Evolutionary conservation across 441 rosid species (phyloP).

Genomic region (Euphorbia schlechtendalii): DNA sequence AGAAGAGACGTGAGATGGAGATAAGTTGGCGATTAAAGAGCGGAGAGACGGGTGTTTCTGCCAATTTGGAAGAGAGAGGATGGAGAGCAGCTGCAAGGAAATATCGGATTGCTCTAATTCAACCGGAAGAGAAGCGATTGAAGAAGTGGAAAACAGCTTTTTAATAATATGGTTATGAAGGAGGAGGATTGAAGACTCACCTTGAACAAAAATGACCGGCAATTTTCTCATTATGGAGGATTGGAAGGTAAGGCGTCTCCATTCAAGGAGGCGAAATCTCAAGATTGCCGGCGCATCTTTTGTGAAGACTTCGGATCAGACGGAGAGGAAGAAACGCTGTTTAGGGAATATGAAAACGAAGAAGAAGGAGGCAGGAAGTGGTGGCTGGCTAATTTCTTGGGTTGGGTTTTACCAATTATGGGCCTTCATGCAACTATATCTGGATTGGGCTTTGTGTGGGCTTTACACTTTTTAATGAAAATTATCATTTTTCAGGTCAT

Average conservation of each 20-base stretch:
- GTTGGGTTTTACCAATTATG: background rate
- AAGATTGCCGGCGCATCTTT: constrained; percentile 1
- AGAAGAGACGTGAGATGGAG: constrained; percentile 47
- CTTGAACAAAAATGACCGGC: constrained; percentile 10
- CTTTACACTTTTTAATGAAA: too few species aligned
- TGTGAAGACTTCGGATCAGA: background rate
- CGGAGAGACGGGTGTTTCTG: constrained; percentile 38
- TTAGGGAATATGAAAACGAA: background rate
- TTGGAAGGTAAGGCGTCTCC: background rate
- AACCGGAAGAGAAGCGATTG: constrained; percentile 22
- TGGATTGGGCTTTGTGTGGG: too few species aligned
- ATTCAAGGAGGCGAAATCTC: background rate
- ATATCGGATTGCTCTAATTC: constrained; percentile 30
- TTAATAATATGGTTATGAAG: background rate
- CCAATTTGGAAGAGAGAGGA: constrained; percentile 55
- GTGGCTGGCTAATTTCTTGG: background rate
- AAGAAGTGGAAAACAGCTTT: constrained; percentile 24
- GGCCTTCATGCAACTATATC: background rate
- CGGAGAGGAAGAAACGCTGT: background rate
- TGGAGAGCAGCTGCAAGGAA: constrained; percentile 36
- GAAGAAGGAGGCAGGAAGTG: background rate
- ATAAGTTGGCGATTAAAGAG: constrained; percentile 34
- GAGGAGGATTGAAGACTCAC: constrained; percentile 7
- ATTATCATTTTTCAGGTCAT: too few species aligned
- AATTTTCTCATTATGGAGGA: constrained; percentile 17